Percentiles rank a stretch among this genome's conserved stretches.
These are phyloP conservation scores for Pseudogymnoascus verrucosus DNA, from an alignment of 2,329 filamentous ascomycete species.

Conservation along the genomic window DNA sequence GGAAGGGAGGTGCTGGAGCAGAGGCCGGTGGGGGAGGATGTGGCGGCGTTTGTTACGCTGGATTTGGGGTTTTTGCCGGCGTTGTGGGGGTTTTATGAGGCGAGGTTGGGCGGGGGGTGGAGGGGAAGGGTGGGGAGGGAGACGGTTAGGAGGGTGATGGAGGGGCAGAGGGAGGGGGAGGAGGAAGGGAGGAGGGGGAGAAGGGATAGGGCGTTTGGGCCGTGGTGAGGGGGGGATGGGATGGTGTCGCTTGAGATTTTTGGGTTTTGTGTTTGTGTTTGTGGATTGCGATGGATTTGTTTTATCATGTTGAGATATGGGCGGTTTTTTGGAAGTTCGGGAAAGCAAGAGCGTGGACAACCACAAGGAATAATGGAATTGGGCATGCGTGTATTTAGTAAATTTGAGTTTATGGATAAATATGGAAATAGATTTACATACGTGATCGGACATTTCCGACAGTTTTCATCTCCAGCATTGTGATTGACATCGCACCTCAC, in stretches of 20 bases:
- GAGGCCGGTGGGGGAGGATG: conserved; percentile 37
- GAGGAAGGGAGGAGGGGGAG: too few relatives aligned
- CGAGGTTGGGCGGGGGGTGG: too few relatives aligned
- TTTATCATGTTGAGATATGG: background rate
- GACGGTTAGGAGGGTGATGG: too few relatives aligned
- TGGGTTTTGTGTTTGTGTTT: background rate
- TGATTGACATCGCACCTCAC: background rate
- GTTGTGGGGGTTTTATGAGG: too few relatives aligned
- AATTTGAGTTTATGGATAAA: background rate
- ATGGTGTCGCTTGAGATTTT: background rate
- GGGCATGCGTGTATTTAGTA: background rate
- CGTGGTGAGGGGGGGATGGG: background rate
- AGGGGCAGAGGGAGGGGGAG: too few relatives aligned
- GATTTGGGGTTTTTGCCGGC: too few relatives aligned
- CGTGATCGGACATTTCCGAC: background rate
- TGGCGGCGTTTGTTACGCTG: too few relatives aligned
- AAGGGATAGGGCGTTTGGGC: background rate
- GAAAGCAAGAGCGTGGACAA: background rate
- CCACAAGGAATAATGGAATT: background rate
- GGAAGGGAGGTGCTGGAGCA: conserved; percentile 39
- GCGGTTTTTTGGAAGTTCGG: background rate
- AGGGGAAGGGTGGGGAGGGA: too few relatives aligned
- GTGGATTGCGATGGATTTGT: background rate
- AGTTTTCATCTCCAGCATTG: background rate
- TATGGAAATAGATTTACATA: background rate